A percentile compares a stretch with the other conserved stretches of the same genome.
These are phyloP conservation scores for Parachaetomium inaequale DNA, from an alignment of 495 filamentous ascomycete genomes.

Conservation along the genomic window DNA sequence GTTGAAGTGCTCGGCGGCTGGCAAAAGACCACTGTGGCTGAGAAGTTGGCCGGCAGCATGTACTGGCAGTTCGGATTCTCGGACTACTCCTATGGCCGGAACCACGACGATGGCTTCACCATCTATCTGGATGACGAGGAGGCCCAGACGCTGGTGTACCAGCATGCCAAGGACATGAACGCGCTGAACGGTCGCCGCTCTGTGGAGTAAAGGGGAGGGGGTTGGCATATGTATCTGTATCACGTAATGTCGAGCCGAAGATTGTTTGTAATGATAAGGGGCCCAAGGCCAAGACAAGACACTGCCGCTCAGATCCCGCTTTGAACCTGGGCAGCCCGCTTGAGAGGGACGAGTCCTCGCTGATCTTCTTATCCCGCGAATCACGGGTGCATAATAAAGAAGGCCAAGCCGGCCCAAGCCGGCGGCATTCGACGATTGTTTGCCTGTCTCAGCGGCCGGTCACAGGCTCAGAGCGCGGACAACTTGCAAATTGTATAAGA, in stretches of 20 bases:
- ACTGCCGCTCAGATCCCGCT: neutral
- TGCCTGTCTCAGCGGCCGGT: neutral
- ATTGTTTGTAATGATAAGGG: neutral
- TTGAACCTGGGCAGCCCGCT: neutral
- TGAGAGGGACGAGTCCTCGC: neutral
- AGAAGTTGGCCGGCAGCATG: constrained; percentile 54
- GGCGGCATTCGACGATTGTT: neutral
- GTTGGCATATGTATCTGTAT: neutral
- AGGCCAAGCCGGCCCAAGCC: constrained; percentile 4
- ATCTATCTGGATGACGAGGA: constrained; percentile 42
- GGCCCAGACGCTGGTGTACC: constrained; percentile 38
- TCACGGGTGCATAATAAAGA: neutral
- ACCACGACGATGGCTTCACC: constrained; percentile 58
- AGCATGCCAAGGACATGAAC: constrained; percentile 30
- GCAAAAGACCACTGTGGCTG: constrained; percentile 53
- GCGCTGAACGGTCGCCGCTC: constrained; percentile 30
- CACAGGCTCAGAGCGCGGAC: neutral
- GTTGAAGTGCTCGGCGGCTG: constrained; percentile 52
- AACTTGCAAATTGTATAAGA: neutral
- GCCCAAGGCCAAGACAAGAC: neutral
- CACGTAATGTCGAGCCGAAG: neutral
- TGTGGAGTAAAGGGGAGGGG: neutral
- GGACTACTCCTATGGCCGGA: constrained; percentile 51
- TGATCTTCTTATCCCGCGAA: neutral
- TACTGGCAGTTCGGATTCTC: constrained; percentile 65